Evolutionary conservation across 202 grass and related monocot genomes (phyloP).

Genomic region (Panicum virgatum): DNA sequence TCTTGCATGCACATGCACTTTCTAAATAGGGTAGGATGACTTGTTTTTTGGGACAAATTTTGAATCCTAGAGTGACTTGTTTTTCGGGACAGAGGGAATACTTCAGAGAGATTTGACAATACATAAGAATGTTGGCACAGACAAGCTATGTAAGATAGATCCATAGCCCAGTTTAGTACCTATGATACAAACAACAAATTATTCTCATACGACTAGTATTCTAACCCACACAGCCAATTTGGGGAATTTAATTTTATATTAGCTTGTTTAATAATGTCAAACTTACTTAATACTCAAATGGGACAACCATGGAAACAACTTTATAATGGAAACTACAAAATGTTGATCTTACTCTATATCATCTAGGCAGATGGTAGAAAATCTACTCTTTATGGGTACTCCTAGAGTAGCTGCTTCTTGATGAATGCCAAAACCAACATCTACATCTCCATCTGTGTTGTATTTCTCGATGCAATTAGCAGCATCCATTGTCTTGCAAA

Average conservation of each 20-base stretch:
- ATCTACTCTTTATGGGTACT: conserved; percentile 42
- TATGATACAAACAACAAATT: not conserved
- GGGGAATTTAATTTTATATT: not conserved
- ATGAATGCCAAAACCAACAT: conserved; percentile 44
- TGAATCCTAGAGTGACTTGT: too few species aligned
- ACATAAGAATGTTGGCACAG: not conserved
- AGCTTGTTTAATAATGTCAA: not conserved
- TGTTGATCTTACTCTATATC: conserved; percentile 43
- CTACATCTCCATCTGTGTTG: conserved; percentile 31
- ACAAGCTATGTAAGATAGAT: not conserved
- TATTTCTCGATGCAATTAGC: conserved; percentile 46
- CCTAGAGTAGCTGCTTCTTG: conserved; percentile 43
- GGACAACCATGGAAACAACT: too few species aligned
- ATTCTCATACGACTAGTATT: not conserved
- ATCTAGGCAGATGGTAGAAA: conserved; percentile 44
- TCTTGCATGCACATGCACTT: too few species aligned
- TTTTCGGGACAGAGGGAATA: too few species aligned
- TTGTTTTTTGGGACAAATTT: too few species aligned
- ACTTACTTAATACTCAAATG: not conserved
- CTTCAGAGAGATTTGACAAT: not conserved
- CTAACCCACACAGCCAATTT: not conserved
- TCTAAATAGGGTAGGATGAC: too few species aligned
- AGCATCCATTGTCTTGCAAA: conserved; percentile 44
- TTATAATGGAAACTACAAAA: not conserved
- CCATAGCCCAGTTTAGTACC: not conserved